phyloP scores from a whole-genome alignment of 2,329 filamentous ascomycete species.

The Emergomyces pasteurianus region DNA sequence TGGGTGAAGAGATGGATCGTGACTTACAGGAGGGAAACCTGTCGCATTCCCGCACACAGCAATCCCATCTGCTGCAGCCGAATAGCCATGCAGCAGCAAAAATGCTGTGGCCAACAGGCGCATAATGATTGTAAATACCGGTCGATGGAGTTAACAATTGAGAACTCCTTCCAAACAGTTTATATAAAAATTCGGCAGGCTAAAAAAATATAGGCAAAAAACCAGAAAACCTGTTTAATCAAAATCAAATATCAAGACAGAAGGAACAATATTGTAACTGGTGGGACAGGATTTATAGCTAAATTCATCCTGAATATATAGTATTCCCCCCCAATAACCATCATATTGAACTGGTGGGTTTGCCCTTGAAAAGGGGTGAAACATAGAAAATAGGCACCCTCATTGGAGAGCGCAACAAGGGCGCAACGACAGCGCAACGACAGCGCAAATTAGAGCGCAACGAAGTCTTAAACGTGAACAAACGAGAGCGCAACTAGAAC shows the following conservation, averaged over 20 bases:
- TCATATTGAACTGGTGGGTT: neutral
- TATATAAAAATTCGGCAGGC: neutral
- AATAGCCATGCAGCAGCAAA: neutral
- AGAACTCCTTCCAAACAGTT: neutral
- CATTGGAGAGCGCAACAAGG: neutral
- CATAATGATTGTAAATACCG: neutral
- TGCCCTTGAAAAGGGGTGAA: neutral
- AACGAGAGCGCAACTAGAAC: too few species aligned
- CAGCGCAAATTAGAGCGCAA: too few species aligned
- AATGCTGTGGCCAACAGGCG: neutral
- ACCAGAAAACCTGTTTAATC: neutral
- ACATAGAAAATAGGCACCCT: neutral
- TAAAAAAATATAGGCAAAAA: too few species aligned
- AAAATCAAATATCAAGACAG: too few species aligned
- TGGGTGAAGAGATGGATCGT: neutral
- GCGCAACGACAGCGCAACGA: neutral
- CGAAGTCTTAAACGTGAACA: too few species aligned
- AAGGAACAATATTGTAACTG: neutral
- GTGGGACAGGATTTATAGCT: neutral
- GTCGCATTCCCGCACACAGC: neutral
- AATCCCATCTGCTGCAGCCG: neutral
- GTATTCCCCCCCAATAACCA: neutral
- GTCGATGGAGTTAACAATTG: neutral
- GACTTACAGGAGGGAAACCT: neutral
- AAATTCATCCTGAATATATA: neutral